Conservation (phyloP, 2,329 filamentous ascomycete species). For the Pseudopyricularia cyperi region DNA sequence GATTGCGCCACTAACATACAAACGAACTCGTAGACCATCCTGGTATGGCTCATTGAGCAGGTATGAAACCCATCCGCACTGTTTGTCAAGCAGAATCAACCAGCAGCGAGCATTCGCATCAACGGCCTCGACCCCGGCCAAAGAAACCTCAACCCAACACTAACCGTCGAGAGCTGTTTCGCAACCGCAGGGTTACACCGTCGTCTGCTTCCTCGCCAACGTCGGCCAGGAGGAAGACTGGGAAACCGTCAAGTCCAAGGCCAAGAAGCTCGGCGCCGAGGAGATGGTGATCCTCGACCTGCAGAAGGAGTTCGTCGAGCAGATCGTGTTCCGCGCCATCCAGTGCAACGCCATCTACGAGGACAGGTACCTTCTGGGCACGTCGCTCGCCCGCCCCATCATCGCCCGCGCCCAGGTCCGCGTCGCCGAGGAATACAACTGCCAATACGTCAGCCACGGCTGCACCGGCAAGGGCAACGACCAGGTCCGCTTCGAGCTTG, state of each 20-base stretch:
- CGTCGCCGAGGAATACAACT: constrained; percentile 49
- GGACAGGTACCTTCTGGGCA: constrained; percentile 38
- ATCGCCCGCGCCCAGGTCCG: constrained; percentile 53
- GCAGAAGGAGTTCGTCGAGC: constrained; percentile 63
- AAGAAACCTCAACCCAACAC: background rate
- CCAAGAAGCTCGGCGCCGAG: constrained; percentile 45
- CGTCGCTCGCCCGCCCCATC: constrained; percentile 53
- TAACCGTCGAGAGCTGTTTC: background rate
- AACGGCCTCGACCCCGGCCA: background rate
- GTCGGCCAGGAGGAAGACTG: constrained; percentile 69
- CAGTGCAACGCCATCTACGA: constrained; percentile 62
- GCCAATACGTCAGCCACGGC: constrained; percentile 35
- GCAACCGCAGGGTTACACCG: constrained; percentile 20
- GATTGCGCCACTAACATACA: background rate
- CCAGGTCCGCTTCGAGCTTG: constrained; percentile 46
- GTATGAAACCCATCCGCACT: background rate
- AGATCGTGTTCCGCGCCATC: constrained; percentile 69
- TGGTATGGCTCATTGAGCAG: constrained; percentile 3
- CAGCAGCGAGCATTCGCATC: background rate
- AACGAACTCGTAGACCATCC: background rate
- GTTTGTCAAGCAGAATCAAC: background rate
- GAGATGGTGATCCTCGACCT: constrained; percentile 54
- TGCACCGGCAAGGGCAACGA: constrained; percentile 45
- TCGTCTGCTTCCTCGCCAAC: constrained; percentile 53
- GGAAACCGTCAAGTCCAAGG: constrained; percentile 57